Conservation (phyloP, 2,329 filamentous ascomycete genomes). For the Chaetomium sp. region DNA sequence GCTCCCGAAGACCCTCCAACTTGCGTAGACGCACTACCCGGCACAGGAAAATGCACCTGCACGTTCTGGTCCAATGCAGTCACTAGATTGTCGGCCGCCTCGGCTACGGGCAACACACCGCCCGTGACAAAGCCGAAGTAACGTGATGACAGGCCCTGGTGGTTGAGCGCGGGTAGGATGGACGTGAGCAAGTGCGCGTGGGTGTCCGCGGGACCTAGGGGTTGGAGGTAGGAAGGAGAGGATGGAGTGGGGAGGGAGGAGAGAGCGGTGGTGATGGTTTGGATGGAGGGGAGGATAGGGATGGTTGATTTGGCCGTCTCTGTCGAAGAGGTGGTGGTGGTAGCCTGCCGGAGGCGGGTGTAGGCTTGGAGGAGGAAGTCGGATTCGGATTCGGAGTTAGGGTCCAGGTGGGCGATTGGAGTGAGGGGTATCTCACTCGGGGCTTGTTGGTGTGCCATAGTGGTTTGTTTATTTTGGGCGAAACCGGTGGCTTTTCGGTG, state of each 20-base stretch:
- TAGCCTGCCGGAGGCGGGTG: conserved; percentile 16
- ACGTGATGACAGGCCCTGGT: conserved; percentile 54
- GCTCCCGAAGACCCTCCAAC: too few relatives aligned
- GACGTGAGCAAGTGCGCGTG: conserved; percentile 39
- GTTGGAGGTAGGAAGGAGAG: conserved; percentile 21
- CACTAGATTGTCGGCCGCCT: conserved; percentile 79
- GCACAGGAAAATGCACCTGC: conserved; percentile 66
- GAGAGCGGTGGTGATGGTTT: conserved; percentile 33
- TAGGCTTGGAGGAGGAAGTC: conserved; percentile 19
- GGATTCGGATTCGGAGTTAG: conserved; percentile 1
- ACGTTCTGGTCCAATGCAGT: conserved; percentile 77
- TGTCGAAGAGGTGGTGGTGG: conserved; percentile 11
- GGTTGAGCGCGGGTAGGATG: conserved; percentile 57
- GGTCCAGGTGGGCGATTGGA: not conserved
- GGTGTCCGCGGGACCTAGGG: conserved; percentile 24
- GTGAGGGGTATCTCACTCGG: too few relatives aligned
- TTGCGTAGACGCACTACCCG: not conserved
- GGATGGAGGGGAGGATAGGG: conserved; percentile 38
- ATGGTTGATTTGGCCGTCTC: not conserved
- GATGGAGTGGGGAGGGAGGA: conserved; percentile 33
- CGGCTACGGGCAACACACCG: conserved; percentile 69
- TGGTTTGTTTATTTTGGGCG: too few relatives aligned
- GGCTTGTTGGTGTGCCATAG: too few relatives aligned
- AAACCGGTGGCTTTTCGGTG: too few relatives aligned
- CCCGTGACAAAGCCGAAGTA: conserved; percentile 92